Evolutionary conservation across 306 rosid species (phyloP), one percentile per base, ranked within the genome.

Genomic region (Alnus rubra): DNA sequence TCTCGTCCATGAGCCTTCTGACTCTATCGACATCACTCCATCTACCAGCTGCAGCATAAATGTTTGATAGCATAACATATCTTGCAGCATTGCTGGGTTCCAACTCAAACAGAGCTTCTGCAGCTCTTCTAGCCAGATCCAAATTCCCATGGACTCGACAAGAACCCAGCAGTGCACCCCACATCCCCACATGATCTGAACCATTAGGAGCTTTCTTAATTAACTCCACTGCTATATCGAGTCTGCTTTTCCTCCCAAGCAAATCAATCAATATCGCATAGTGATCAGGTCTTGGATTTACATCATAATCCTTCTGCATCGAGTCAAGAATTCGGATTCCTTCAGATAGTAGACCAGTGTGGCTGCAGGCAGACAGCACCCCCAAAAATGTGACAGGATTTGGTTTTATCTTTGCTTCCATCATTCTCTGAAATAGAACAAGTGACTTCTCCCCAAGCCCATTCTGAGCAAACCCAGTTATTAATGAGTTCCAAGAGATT

Each of bases 121-220:
- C 90, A 72, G 92, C 90, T 77, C 78, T 82, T 16, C 72, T 79
- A 69, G 91, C 92, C 52, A 87, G 75, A 53, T 81, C 85, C 85
- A 85, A 80, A 74, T 88, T 87, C 56, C 76, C 85, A 7, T 88
- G 92, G 65, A 88, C 85, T 45, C 88, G 69, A 85, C 91, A 87
- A 76, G 88, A 86, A 47, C 89, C 88, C 81, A 90, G 77, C 9
- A 90, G 47, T 37, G 95, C 92, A 37, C 95, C 95, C 95, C 91
- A 90, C 50, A 85, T 79, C 12, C 85, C 89, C 5, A 82, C 58
- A 71, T 88, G 88, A 72, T 85, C 76, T 42, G 75, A 80, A 71
- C 81, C 83, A 77, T 48, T 33, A 28, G 86, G 83, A 35, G 81
- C 86, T 50, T 82, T 84, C 80, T 83, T 77, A 63, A 88, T 82